These are phyloP conservation scores for Apiospora aurea DNA, from an alignment of 2,329 filamentous ascomycete species.

Conservation along the genomic window DNA sequence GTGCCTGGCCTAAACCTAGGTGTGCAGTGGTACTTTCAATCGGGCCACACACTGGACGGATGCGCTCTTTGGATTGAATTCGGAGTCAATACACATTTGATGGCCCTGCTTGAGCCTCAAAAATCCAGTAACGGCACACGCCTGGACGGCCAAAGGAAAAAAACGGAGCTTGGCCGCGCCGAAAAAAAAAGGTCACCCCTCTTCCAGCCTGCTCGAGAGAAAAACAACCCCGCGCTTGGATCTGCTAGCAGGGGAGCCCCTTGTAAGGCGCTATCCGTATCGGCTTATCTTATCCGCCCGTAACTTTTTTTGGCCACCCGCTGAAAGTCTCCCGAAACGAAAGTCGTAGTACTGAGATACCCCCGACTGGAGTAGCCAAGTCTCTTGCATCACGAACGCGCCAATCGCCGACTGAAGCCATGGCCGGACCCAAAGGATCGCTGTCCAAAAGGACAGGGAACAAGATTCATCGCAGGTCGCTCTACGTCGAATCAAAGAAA, in stretches of 20 bases:
- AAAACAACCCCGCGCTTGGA: slow-evolving; percentile 12
- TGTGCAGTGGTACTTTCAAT: slow-evolving; percentile 1
- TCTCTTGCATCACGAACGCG: background rate
- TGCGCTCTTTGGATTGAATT: background rate
- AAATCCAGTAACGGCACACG: background rate
- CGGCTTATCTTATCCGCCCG: slow-evolving; percentile 10
- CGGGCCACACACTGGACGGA: slow-evolving; percentile 10
- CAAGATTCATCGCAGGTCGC: slow-evolving; percentile 79
- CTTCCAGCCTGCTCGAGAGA: slow-evolving; percentile 10
- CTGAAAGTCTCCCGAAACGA: background rate
- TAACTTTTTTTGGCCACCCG: slow-evolving; percentile 8
- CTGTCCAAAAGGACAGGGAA: slow-evolving; percentile 61
- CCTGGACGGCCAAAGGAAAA: background rate
- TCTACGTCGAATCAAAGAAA: slow-evolving; percentile 83
- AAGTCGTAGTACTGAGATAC: background rate
- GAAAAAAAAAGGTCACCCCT: slow-evolving; percentile 9
- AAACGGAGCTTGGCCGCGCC: background rate
- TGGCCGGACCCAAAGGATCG: slow-evolving; percentile 29
- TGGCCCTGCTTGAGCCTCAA: slow-evolving; percentile 7
- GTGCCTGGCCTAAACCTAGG: background rate
- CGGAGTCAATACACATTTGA: background rate
- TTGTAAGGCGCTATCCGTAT: background rate
- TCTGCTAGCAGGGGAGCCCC: slow-evolving; percentile 3
- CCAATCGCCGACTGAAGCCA: slow-evolving; percentile 1
- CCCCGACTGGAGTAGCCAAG: background rate